These are phyloP conservation scores for Bullera alba DNA, from an alignment of 768 basidiomycete species.

Conservation along the genomic window DNA sequence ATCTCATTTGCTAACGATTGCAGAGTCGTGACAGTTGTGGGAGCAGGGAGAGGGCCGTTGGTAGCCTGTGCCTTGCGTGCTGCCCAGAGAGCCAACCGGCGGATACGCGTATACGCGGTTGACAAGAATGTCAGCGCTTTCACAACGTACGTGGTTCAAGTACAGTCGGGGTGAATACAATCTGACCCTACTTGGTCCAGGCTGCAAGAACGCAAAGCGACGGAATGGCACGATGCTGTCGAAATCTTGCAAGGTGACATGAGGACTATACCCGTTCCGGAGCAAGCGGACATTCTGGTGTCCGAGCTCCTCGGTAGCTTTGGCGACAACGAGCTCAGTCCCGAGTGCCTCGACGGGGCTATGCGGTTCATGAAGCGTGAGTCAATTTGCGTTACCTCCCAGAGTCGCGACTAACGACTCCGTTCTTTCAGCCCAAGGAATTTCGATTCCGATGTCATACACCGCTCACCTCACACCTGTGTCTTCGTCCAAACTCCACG, in stretches of 20 bases:
- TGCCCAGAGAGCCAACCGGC: slow-evolving; percentile 58
- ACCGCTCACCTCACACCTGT: slow-evolving; percentile 89
- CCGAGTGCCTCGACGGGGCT: slow-evolving; percentile 95
- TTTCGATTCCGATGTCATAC: slow-evolving; percentile 94
- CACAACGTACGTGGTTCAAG: slow-evolving; percentile 64
- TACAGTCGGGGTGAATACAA: background rate
- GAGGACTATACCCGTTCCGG: slow-evolving; percentile 73
- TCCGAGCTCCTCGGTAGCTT: slow-evolving; percentile 95
- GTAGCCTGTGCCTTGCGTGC: slow-evolving; percentile 78
- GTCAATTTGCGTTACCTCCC: slow-evolving; percentile 38
- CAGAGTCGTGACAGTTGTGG: slow-evolving; percentile 83
- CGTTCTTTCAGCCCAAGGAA: slow-evolving; percentile 64
- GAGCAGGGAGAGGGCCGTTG: slow-evolving; percentile 89
- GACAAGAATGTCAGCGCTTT: slow-evolving; percentile 97
- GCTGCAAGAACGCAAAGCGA: slow-evolving; percentile 70
- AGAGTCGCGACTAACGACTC: background rate
- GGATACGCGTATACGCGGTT: slow-evolving; percentile 71
- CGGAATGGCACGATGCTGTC: slow-evolving; percentile 77
- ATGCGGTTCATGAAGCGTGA: slow-evolving; percentile 84
- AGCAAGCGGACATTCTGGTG: slow-evolving; percentile 84
- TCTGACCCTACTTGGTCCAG: slow-evolving; percentile 47
- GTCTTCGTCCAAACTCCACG: slow-evolving; percentile 85
- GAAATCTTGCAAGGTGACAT: slow-evolving; percentile 89
- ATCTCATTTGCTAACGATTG: background rate
- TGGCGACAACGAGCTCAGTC: slow-evolving; percentile 96